Evolutionary conservation across 805 yeast species (phyloP), one percentile per base, ranked within the genome.

Genomic region (Metschnikowia lunata): DNA sequence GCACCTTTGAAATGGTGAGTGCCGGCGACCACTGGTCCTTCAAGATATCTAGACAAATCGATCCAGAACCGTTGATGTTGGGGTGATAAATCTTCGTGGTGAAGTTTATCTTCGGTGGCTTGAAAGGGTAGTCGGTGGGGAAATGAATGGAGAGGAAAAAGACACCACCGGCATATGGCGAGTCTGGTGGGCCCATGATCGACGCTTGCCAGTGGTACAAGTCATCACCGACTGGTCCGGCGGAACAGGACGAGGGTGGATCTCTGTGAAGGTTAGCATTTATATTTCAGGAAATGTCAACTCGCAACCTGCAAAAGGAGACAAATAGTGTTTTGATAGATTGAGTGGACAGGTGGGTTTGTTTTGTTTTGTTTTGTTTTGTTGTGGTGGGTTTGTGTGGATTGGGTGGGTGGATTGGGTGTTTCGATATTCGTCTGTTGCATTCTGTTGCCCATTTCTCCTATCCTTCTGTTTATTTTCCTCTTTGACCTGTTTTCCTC

Each of bases 11-110:
- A 56, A 93, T 88, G 40, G 98, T 93, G 63, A 93, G 77, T 31
- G 97, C 98, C 26, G 99, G 99, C 26, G 98, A 90, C 99, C 99
- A 93, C 67, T 91, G 96, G 63, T 93, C 98, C 68, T 91, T 90
- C 66, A 93, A 79, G 64, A 93, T 91, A 70, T 93, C 99, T 55
- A 91, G 78, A 78, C 99, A 91, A 61, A 91, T 91, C 68, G 89
- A 85, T 66, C 99, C 99, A 62, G 87, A 88, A 43, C 91, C 82
- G 72, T 91, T 90, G 74, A 91, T 91, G 72, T 91, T 91, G 59
- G 98, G 98, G 66, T 91, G 99, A 70, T 91, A 91, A 66, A 91
- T 90, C 72, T 90, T 87, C 39, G 99, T 91, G 56, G 95, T 88
- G 77, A 91, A 91, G 48, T 74, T 72, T 53, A 72, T 70, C 69